Evolutionary conservation across 2,329 filamentous ascomycete genomes (phyloP).

Genomic region (Hypoxylon sp.): DNA sequence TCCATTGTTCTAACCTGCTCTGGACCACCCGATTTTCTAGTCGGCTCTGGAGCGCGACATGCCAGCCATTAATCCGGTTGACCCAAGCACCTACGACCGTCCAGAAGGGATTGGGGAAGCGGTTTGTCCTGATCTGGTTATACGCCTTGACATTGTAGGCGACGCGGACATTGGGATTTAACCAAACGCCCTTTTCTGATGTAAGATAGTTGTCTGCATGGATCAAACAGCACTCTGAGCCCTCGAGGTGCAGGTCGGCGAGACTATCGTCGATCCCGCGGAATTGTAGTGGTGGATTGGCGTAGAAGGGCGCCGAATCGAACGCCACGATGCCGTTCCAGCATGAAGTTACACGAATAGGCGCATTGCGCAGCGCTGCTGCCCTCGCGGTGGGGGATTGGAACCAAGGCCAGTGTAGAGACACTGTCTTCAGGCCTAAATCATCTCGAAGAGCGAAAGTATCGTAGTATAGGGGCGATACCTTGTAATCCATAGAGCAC

Average conservation of each 20-base stretch:
- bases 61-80: conserved; percentile 54
- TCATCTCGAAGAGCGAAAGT: conserved; percentile 73
- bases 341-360: conserved; percentile 74
- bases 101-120: conserved; percentile 62
- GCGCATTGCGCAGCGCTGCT: conserved; percentile 64
- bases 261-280: conserved; percentile 74
- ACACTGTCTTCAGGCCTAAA: conserved; percentile 66
- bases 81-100: conserved; percentile 60
- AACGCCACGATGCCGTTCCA: conserved; percentile 75
- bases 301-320: conserved; percentile 64
- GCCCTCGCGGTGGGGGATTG: conserved; percentile 59
- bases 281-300: conserved; percentile 66
- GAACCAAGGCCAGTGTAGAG: conserved; percentile 73
- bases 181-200: conserved; percentile 62
- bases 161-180: conserved; percentile 70
- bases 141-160: conserved; percentile 64
- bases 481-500: conserved; percentile 72
- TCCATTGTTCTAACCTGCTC: conserved; percentile 60
- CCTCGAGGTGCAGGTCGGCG: conserved; percentile 68
- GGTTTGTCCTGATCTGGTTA: conserved; percentile 54
- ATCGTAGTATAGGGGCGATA: conserved; percentile 70
- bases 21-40: conserved; percentile 59
- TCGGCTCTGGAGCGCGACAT: conserved; percentile 55
- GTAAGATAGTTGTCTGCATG: conserved; percentile 70
- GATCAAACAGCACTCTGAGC: conserved; percentile 74